Evolutionary conservation across 306 rosid species (phyloP).

Genomic region (Chamaecrista fasciculata): DNA sequence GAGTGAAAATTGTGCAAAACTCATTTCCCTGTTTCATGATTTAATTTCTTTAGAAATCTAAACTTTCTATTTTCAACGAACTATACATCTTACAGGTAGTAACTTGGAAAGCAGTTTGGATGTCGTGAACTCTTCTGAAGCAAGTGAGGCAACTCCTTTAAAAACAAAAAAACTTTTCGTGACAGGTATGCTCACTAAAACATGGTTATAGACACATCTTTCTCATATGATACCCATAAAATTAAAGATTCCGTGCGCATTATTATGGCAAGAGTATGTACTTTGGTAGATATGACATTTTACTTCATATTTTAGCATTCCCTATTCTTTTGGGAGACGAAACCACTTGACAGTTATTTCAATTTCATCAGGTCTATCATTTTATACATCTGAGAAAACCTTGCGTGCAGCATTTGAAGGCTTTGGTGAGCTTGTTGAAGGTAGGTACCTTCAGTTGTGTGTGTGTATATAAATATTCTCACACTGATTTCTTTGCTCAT

Average conservation of each 20-base stretch:
- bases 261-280: slow-evolving; percentile 17
- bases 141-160: slow-evolving; percentile 34
- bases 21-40: neutral
- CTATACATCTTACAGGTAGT: slow-evolving; percentile 30
- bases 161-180: slow-evolving; percentile 49
- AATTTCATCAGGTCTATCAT: slow-evolving; percentile 55
- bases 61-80: slow-evolving; percentile 20
- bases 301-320: neutral
- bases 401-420: slow-evolving; percentile 81
- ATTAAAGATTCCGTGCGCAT: neutral
- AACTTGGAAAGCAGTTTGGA: slow-evolving; percentile 33
- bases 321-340: slow-evolving; percentile 8
- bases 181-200: slow-evolving; percentile 35
- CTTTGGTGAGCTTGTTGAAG: slow-evolving; percentile 82
- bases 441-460: slow-evolving; percentile 51
- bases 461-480: no score
- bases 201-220: neutral
- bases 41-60: neutral
- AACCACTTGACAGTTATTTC: slow-evolving; percentile 13
- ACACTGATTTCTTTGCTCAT: slow-evolving; percentile 6
- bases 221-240: slow-evolving; percentile 12
- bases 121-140: slow-evolving; percentile 25
- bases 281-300: neutral
- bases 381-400: slow-evolving; percentile 77
- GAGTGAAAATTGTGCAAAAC: neutral